phyloP scores from a whole-genome alignment of 2,329 filamentous ascomycete species.

The Ilyonectria mors-panacis region DNA sequence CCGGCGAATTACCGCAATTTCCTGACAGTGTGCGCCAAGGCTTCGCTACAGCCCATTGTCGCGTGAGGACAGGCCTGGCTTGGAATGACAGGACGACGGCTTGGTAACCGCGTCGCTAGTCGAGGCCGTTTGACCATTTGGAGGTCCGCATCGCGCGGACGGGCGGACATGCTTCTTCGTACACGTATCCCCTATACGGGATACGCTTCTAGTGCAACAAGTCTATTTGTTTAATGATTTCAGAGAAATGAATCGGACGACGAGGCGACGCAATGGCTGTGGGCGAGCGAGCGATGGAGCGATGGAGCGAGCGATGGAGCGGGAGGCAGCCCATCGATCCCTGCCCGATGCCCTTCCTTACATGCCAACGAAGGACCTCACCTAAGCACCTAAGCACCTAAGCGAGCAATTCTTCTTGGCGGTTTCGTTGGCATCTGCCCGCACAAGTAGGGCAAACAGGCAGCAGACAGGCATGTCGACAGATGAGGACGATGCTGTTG shows the following conservation, averaged over 20 bases:
- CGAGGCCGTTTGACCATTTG: background rate
- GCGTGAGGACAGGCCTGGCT: slow-evolving; percentile 36
- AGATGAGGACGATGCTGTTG: background rate
- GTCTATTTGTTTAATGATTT: slow-evolving; percentile 7
- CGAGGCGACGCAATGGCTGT: background rate
- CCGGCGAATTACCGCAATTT: slow-evolving; percentile 48
- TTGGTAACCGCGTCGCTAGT: no score
- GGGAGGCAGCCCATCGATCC: slow-evolving; percentile 31
- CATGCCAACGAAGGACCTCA: slow-evolving; percentile 1
- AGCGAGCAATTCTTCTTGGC: slow-evolving; percentile 18
- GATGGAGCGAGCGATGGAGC: background rate
- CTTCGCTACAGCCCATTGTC: slow-evolving; percentile 37
- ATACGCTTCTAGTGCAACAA: background rate
- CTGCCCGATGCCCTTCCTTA: slow-evolving; percentile 8
- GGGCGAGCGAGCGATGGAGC: background rate
- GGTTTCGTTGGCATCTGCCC: slow-evolving; percentile 4
- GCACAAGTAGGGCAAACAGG: background rate
- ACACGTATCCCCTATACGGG: background rate
- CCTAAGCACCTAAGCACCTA: slow-evolving; percentile 10
- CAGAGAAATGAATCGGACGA: background rate
- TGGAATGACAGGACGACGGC: slow-evolving; percentile 1
- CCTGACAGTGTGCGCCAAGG: slow-evolving; percentile 43
- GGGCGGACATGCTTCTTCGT: background rate
- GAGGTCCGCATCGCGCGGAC: background rate
- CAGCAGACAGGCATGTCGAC: background rate